Evolutionary conservation across 352 stramenopile genomes (phyloP).

Genomic region (Aphanomyces invadans): DNA sequence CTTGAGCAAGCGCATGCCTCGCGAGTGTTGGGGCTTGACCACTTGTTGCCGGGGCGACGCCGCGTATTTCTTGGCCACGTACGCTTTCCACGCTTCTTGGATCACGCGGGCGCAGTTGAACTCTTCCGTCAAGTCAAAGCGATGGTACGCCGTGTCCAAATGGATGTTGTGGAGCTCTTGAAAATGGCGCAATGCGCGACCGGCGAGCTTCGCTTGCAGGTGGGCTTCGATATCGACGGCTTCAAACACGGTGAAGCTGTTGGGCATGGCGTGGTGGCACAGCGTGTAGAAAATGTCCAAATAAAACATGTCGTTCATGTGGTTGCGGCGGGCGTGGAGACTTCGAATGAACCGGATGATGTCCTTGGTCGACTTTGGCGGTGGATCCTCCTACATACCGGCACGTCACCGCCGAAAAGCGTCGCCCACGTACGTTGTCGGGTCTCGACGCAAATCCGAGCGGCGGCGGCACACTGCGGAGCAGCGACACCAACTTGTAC

Average conservation of each 20-base stretch:
- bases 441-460: constrained; percentile 24
- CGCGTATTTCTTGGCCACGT: neutral
- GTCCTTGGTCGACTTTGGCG: constrained; percentile 1
- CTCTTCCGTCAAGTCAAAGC: constrained; percentile 10
- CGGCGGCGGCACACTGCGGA: constrained; percentile 34
- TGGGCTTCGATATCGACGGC: neutral
- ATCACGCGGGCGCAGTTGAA: constrained; percentile 10
- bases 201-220: constrained; percentile 3
- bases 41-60: neutral
- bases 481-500: constrained; percentile 37
- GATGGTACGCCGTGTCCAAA: neutral
- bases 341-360: constrained; percentile 1
- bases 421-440: neutral
- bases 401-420: no score
- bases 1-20: neutral
- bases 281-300: constrained; percentile 18
- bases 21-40: neutral
- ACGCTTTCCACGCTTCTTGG: neutral
- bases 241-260: constrained; percentile 7
- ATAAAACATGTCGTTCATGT: constrained; percentile 12
- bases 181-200: constrained; percentile 11
- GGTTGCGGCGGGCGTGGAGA: neutral
- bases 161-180: constrained; percentile 2
- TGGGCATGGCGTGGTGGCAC: constrained; percentile 14
- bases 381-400: neutral